phyloP scores from a whole-genome alignment of 768 basidiomycete genomes.

The Leccinum uliginosum region DNA sequence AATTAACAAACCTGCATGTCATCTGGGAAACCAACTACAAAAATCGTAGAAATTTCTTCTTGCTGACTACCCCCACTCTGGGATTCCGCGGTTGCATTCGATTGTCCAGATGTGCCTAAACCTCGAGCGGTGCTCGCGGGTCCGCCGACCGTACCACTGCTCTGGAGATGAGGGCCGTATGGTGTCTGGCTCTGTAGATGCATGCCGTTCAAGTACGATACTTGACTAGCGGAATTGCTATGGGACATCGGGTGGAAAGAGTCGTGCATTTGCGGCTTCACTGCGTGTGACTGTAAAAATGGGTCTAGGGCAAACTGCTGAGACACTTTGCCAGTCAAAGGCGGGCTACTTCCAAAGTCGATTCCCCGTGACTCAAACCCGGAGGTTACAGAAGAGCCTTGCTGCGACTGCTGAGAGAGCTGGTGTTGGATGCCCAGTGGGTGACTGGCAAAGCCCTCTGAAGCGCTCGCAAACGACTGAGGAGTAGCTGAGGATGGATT shows the following conservation, averaged over 20 bases:
- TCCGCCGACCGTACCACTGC: constrained; percentile 33
- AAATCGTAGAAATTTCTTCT: constrained; percentile 95
- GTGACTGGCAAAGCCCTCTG: constrained; percentile 25
- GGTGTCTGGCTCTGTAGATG: constrained; percentile 71
- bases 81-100: constrained; percentile 21
- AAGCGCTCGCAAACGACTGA: constrained; percentile 21
- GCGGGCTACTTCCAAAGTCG: constrained; percentile 30
- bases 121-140: constrained; percentile 21
- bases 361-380: constrained; percentile 28
- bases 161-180: constrained; percentile 63
- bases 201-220: constrained; percentile 36
- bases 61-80: constrained; percentile 34
- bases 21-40: constrained; percentile 98
- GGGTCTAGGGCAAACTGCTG: constrained; percentile 33
- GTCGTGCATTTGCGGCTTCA: constrained; percentile 31
- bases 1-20: constrained; percentile 83
- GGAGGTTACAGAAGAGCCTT: constrained; percentile 19
- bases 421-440: constrained; percentile 31
- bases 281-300: constrained; percentile 29
- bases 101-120: constrained; percentile 27
- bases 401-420: constrained; percentile 34
- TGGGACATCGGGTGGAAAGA: constrained; percentile 32
- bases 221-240: constrained; percentile 29
- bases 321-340: constrained; percentile 23
- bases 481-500: constrained; percentile 26